Evolutionary conservation across 106 monocot genomes (phyloP), one percentile per base, ranked within the genome.

Genomic region (Chionographis japonica): DNA sequence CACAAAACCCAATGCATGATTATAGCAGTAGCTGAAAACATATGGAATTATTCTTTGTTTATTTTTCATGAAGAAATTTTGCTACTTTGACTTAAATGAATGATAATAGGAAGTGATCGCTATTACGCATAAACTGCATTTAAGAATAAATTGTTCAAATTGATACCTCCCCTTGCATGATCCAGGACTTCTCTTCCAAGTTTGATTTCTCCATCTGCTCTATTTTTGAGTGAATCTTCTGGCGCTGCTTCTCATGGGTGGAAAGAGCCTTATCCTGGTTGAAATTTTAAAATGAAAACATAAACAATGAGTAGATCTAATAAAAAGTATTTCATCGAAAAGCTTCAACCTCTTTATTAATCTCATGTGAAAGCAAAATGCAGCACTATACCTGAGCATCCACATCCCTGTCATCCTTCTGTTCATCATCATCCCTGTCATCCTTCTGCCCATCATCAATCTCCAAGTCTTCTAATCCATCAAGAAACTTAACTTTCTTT

Each of bases 121-220:
- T 27, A 27, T 27, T 27, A 27, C 27, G 1, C 27, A 27, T 0
- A 27, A 27, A 1, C 27, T 27, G 27, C 27, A 27, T 27, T 27
- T 27, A 27, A 27, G 27, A 27, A 27, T 27, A 27, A 27, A 27
- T 27, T 16, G 55, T 38, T 15, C 16, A 17, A 58, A 13, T n/a
- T 54, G 60, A 27, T 75, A 93, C 97, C 97, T 98, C 97, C 68
- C 92, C 92, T 62, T 74, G 77, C 97, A 98, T 98, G 62, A 90
- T 87, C 97, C 97, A 93, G 6, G 80, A 63, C 70, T 85, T 90
- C 37, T 89, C 83, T 54, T 86, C 97, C 72, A 98, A 66, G 41
- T 80, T 86, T 78, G 78, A 89, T 83, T 79, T 93, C 77, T 98
- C 97, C 85, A 90, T 85, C 68, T 87, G 65, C 17, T 87, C 85